phyloP scores from a whole-genome alignment of 352 stramenopile genomes.

The Pythium aphanidermatum region DNA sequence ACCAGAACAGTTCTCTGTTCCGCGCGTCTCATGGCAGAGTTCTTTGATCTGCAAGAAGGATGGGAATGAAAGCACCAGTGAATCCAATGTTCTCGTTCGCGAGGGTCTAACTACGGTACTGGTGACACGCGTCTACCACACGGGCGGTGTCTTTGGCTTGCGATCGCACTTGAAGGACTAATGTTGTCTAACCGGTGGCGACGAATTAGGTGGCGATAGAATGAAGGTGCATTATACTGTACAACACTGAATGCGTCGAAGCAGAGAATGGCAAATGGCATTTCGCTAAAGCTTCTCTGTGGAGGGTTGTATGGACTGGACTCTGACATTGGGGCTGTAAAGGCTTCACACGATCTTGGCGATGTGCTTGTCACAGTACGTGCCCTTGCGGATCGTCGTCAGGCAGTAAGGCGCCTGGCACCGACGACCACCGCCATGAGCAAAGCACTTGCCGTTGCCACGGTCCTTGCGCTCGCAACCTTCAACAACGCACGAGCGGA shows the following conservation, averaged over 20 bases:
- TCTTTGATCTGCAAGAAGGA: too few species aligned
- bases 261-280: neutral
- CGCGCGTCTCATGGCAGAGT: too few species aligned
- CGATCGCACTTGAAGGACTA: too few species aligned
- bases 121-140: too few species aligned
- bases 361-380: conserved; percentile 43
- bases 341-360: conserved; percentile 7
- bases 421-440: conserved; percentile 62
- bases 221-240: conserved; percentile 1
- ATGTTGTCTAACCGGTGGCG: too few species aligned
- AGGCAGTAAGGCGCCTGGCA: conserved; percentile 61
- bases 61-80: too few species aligned
- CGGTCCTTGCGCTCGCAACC: conserved; percentile 79
- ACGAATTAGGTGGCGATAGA: too few species aligned
- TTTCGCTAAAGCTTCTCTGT: neutral
- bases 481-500: conserved; percentile 61
- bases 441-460: conserved; percentile 81
- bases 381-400: conserved; percentile 57
- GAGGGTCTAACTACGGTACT: too few species aligned
- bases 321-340: neutral
- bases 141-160: too few species aligned
- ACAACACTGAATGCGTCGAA: neutral
- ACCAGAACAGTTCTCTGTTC: too few species aligned
- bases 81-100: too few species aligned
- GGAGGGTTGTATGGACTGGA: too few species aligned